phyloP scores from a whole-genome alignment of 1,284 basidiomycete species.

The Hypsizygus ulmarius region DNA sequence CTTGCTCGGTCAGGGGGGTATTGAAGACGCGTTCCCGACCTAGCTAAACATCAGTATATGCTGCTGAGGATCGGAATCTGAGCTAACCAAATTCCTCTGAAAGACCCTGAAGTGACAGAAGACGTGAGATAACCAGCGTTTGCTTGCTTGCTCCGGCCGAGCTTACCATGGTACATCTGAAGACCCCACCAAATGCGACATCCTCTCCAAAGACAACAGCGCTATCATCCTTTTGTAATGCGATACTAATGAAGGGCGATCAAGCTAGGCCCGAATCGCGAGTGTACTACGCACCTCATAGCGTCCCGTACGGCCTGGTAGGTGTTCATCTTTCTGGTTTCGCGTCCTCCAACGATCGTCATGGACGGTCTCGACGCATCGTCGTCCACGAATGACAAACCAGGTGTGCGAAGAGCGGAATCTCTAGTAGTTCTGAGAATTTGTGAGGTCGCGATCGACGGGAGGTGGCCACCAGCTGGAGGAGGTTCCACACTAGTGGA shows the following conservation, averaged over 20 bases:
- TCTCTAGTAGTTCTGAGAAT: constrained; percentile 65
- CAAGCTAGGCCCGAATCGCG: background rate
- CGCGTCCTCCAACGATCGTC: constrained; percentile 67
- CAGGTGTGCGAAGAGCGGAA: constrained; percentile 67
- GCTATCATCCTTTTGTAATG: constrained; percentile 80
- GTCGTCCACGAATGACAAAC: constrained; percentile 68
- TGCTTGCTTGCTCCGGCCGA: constrained; percentile 10
- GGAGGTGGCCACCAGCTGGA: constrained; percentile 70
- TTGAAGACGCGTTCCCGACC: constrained; percentile 94
- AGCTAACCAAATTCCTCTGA: constrained; percentile 85
- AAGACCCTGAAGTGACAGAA: constrained; percentile 58
- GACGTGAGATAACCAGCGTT: constrained; percentile 2
- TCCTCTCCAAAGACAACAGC: constrained; percentile 93
- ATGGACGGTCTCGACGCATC: constrained; percentile 41
- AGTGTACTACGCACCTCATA: constrained; percentile 55
- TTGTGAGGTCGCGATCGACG: constrained; percentile 64
- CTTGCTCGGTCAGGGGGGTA: constrained; percentile 91
- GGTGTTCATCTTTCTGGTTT: constrained; percentile 88
- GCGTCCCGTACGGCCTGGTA: constrained; percentile 91
- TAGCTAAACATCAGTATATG: constrained; percentile 28
- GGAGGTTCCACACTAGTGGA: constrained; percentile 56
- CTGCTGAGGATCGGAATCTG: background rate
- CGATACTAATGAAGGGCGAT: constrained; percentile 51
- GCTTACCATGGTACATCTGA: constrained; percentile 80
- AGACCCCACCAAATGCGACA: constrained; percentile 92